Conservation (phyloP, 2,329 filamentous ascomycete species). For the Sclerotinia sclerotiorum region DNA sequence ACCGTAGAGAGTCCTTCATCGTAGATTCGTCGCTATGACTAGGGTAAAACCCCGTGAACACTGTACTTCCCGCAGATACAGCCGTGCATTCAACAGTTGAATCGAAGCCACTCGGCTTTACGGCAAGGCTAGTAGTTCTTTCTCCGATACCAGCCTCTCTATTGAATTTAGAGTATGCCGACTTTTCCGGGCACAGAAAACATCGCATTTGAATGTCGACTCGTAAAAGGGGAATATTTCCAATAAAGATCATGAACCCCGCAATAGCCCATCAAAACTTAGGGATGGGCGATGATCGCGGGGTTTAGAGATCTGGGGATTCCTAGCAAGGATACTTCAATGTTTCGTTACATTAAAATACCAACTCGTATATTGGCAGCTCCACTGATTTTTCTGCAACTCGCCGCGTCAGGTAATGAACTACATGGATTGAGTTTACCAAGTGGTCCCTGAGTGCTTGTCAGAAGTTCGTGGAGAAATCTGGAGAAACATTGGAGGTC, state of each 20-base stretch:
- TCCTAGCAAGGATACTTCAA: slow-evolving; percentile 1
- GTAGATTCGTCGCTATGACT: neutral
- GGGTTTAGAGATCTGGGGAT: neutral
- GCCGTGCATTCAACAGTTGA: neutral
- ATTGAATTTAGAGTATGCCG: neutral
- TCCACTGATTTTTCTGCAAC: slow-evolving; percentile 15
- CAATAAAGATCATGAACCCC: neutral
- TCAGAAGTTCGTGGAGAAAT: slow-evolving; percentile 7
- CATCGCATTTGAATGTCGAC: neutral
- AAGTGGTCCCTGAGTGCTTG: neutral
- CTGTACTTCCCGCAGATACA: neutral
- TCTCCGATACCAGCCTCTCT: neutral
- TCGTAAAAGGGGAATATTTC: neutral
- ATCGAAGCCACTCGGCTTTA: neutral
- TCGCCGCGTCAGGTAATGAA: slow-evolving; percentile 6
- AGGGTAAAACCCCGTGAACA: neutral
- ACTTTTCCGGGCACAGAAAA: neutral
- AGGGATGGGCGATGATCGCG: neutral
- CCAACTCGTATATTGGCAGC: neutral
- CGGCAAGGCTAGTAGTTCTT: neutral
- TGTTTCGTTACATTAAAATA: neutral
- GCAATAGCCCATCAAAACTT: neutral
- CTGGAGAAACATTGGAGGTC: slow-evolving; percentile 10
- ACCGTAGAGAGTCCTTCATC: neutral
- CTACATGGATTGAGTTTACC: neutral